Conservation (phyloP, 1,284 basidiomycete genomes). For the Lentinus polychrous region DNA sequence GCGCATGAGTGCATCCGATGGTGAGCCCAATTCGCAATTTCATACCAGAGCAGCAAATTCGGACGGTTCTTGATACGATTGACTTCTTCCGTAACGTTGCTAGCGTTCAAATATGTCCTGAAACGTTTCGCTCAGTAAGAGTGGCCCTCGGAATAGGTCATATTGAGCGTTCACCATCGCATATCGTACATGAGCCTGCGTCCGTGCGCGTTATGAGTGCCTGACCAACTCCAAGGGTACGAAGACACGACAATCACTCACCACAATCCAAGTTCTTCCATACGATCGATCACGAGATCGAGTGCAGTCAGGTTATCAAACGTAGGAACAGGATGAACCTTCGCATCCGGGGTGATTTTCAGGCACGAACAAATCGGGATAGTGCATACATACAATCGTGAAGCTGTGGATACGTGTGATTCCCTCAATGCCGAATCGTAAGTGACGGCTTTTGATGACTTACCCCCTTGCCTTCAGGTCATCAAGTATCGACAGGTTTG, state of each 20-base stretch:
- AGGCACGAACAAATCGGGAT: background rate
- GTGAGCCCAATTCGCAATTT: background rate
- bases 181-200: constrained; percentile 64
- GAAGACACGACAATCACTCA: background rate
- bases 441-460: constrained; percentile 12
- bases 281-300: constrained; percentile 52
- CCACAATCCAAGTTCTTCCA: constrained; percentile 58
- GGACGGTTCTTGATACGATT: constrained; percentile 56
- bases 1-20: background rate
- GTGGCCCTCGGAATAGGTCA: background rate
- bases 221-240: background rate
- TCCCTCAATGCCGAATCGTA: background rate
- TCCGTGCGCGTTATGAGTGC: background rate
- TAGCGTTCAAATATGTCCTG: constrained; percentile 59
- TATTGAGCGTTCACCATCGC: constrained; percentile 37
- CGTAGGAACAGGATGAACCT: constrained; percentile 61
- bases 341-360: background rate
- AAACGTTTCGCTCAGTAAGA: background rate
- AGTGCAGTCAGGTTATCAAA: constrained; percentile 54
- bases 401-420: constrained; percentile 13
- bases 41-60: constrained; percentile 59
- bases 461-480: constrained; percentile 59
- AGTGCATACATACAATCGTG: constrained; percentile 18
- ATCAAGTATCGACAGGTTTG: constrained; percentile 49
- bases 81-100: constrained; percentile 58